phyloP scores from a whole-genome alignment of 441 rosid genomes.

The Brassica balearica region DNA sequence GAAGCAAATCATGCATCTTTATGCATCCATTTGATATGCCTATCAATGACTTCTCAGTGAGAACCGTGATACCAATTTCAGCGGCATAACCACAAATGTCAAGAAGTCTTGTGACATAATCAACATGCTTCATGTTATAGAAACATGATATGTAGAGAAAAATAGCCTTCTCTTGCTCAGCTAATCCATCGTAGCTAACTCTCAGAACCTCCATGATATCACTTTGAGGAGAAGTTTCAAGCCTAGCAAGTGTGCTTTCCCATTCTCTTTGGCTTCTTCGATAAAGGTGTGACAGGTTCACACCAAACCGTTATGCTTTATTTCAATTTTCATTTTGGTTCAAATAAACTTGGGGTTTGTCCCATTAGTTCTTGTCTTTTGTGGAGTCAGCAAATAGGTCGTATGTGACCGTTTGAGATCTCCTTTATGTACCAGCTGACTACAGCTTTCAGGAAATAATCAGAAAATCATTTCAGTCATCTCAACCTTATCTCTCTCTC shows the following conservation, averaged over 20 bases:
- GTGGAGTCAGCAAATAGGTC: too few relatives aligned
- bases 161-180: constrained; percentile 38
- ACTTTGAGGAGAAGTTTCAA: constrained; percentile 37
- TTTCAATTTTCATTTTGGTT: too few relatives aligned
- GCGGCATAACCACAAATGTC: constrained; percentile 42
- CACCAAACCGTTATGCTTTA: too few relatives aligned
- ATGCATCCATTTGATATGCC: constrained; percentile 12
- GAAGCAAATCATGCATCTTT: constrained; percentile 53
- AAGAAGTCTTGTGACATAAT: constrained; percentile 25
- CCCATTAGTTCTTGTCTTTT: too few relatives aligned
- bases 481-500: too few relatives aligned
- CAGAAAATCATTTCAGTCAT: too few relatives aligned
- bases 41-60: constrained; percentile 44
- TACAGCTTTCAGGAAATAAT: too few relatives aligned
- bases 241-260: constrained; percentile 38
- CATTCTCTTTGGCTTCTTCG: constrained; percentile 37
- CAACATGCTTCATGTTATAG: constrained; percentile 28
- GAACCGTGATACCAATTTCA: constrained; percentile 37
- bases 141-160: constrained; percentile 54
- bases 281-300: too few relatives aligned
- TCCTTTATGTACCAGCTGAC: too few relatives aligned
- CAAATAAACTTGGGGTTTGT: too few relatives aligned
- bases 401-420: too few relatives aligned
- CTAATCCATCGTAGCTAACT: constrained; percentile 52
- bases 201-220: constrained; percentile 37